Evolutionary conservation across 1,284 basidiomycete genomes (phyloP), one percentile per base, ranked within the genome.

Genomic region (Retiboletus fuscus): DNA sequence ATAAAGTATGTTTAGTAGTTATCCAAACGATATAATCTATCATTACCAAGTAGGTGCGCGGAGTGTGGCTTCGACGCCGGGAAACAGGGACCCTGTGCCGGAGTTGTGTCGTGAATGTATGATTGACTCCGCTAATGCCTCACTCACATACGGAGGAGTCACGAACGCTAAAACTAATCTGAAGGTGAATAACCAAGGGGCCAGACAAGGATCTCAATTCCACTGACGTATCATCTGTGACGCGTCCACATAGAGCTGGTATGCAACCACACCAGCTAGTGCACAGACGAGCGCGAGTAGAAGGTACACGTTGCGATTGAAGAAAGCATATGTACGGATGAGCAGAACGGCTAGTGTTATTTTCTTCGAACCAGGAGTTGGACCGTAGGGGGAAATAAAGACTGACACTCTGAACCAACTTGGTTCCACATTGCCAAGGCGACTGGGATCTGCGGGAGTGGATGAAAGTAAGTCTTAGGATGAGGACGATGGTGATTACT

Each of bases 381-480:
- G 53, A 60, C 68, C 18, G 30, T 16, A 22, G 7, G 24, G 28
- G 49, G 34, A 46, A 66, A 61, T n/a, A 72, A 73, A 64, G 61
- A 82, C 85, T 66, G 75, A 91, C 91, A 89, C 84, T 94, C 92
- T 60, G 93, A 92, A 60, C 91, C 90, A 67, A 93, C 91, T 87
- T 94, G 93, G 77, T 94, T 94, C 92, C 93, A 94, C 89, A 93
- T 91, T 41, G 92, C 92, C 64, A 94, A 85, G 16, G 90, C 89
- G 62, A 94, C 92, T 7, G 92, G 92, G 66, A 93, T 89, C 92
- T 93, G 73, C 58, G 66, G 69, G 53, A 62, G 66, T 26, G 58
- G 64, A 61, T 47, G 34, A 69, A 66, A 46, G 70, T 49, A 66
- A 71, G 66, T 43, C 46, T 62, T 61, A 44, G 44, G 55, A 68